phyloP scores from a whole-genome alignment of 2,329 filamentous ascomycete genomes.

The Claviceps spartinae region DNA sequence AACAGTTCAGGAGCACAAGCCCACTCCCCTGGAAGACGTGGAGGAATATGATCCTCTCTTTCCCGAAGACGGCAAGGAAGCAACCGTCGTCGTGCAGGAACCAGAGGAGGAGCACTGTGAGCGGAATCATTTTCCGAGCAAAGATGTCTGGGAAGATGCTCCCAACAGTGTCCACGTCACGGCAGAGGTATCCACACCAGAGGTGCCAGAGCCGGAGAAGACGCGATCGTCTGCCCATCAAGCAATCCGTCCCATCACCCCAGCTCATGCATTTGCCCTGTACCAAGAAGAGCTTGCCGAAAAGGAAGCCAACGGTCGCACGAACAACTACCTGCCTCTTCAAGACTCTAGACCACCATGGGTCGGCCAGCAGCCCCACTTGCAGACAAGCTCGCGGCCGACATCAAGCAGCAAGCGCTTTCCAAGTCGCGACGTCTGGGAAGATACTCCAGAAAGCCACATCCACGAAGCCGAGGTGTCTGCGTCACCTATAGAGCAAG shows the following conservation, averaged over 20 bases:
- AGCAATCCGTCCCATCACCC: slow-evolving; percentile 34
- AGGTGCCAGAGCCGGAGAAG: slow-evolving; percentile 27
- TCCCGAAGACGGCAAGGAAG: slow-evolving; percentile 55
- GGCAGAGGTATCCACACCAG: slow-evolving; percentile 74
- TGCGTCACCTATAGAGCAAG: slow-evolving; percentile 17
- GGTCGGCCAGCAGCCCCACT: slow-evolving; percentile 33
- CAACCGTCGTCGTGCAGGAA: slow-evolving; percentile 14
- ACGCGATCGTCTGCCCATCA: slow-evolving; percentile 16
- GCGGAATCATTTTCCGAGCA: slow-evolving; percentile 71
- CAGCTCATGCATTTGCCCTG: slow-evolving; percentile 52
- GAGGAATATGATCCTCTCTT: slow-evolving; percentile 94
- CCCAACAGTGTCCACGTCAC: slow-evolving; percentile 70
- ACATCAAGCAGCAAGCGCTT: slow-evolving; percentile 55
- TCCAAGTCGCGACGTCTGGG: slow-evolving; percentile 88
- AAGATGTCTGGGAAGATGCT: slow-evolving; percentile 94
- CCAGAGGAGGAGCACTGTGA: slow-evolving; percentile 33
- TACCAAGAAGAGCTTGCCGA: slow-evolving; percentile 53
- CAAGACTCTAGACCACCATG: slow-evolving; percentile 27
- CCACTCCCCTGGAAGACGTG: slow-evolving; percentile 71
- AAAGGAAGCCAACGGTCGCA: slow-evolving; percentile 27
- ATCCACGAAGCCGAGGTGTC: slow-evolving; percentile 63
- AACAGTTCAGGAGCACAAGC: slow-evolving; percentile 36
- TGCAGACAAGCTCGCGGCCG: slow-evolving; percentile 32
- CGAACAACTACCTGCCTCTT: slow-evolving; percentile 16
- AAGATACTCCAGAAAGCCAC: slow-evolving; percentile 77